Base-by-base conservation (phyloP, 108 stramenopile species). In the Nitzschia sp. region DNA sequence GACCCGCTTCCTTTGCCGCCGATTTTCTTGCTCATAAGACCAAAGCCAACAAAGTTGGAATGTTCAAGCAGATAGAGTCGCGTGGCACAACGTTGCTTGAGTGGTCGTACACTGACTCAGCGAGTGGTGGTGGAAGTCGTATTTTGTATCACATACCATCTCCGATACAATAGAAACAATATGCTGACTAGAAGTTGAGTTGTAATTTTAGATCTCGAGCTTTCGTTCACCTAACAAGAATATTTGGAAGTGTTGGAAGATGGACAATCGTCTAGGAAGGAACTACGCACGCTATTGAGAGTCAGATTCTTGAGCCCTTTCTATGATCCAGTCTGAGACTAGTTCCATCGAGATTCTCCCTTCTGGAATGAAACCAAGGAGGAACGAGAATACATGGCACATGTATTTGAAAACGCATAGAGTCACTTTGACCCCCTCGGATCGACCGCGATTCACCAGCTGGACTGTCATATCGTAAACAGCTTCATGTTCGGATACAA, bases 321-420 rank as follows among this genome's bases (percentile, higher is more conserved):
- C 53, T 53, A 60, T 78, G 28, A 92, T 82, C 91, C 91, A 92
- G 17, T 82, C 74, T 45, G 74, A 73, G 31, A 77, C 83, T 70
- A 89, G 88, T 16, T 92, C 75, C 57, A 89, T 71, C 19, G 83
- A 72, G 57, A 82, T 63, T 33, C 69, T 63, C 0, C 86, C 88
- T 54, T 92, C 91, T 0, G 91, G 91, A 38, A 87, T 27, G 48
- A 89, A 89, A 0, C 76, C 72, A 52, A 67, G 74, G 5, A 89
- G 59, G 52, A 92, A 80, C 1, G 85, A 78, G 53, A 89, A 92
- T 1, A 92, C 85, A 63, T 89, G 91, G 57, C 91, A 92, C 85
- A 83, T 84, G 60, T 79, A 85, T 53, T 88, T 89, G 88, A 88
- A 92, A 17, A 85, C 73, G 23, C 84, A 86, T 36, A 92, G 35